phyloP scores from a whole-genome alignment of 2,329 filamentous ascomycete species.

The Fusarium subglutinans region DNA sequence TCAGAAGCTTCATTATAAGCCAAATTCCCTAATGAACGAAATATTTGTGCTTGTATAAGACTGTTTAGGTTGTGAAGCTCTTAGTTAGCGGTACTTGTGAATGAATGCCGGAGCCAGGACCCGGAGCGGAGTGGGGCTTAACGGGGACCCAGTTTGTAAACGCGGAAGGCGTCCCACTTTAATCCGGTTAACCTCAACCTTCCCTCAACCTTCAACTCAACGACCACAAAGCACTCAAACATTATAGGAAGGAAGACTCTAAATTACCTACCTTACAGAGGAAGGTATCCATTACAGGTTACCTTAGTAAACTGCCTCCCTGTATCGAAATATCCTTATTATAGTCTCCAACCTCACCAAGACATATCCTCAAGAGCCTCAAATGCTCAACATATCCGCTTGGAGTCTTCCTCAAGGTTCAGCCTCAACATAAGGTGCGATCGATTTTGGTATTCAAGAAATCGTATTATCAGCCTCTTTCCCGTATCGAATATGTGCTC shows the following conservation, averaged over 20 bases:
- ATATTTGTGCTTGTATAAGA: neutral
- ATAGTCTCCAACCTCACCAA: neutral
- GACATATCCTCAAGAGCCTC: neutral
- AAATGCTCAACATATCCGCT: neutral
- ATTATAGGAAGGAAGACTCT: neutral
- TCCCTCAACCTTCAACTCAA: neutral
- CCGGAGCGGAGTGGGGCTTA: neutral
- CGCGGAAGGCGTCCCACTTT: neutral
- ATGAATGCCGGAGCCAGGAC: neutral
- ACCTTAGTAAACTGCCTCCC: too few relatives aligned
- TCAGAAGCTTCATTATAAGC: neutral
- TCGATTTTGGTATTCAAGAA: neutral
- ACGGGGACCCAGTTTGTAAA: neutral
- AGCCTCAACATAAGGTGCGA: neutral
- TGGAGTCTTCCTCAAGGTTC: neutral
- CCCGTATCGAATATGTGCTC: neutral
- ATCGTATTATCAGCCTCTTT: neutral
- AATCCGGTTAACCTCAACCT: neutral
- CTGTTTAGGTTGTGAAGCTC: neutral
- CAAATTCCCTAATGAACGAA: neutral
- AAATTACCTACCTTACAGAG: too few relatives aligned
- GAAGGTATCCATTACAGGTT: too few relatives aligned
- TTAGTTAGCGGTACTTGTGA: neutral
- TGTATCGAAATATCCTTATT: neutral
- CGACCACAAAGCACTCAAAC: neutral